Percentiles rank a stretch among this genome's conserved stretches.
Evolutionary conservation across 352 stramenopile species (phyloP).

Genomic region (Globisporangium abappressorium): DNA sequence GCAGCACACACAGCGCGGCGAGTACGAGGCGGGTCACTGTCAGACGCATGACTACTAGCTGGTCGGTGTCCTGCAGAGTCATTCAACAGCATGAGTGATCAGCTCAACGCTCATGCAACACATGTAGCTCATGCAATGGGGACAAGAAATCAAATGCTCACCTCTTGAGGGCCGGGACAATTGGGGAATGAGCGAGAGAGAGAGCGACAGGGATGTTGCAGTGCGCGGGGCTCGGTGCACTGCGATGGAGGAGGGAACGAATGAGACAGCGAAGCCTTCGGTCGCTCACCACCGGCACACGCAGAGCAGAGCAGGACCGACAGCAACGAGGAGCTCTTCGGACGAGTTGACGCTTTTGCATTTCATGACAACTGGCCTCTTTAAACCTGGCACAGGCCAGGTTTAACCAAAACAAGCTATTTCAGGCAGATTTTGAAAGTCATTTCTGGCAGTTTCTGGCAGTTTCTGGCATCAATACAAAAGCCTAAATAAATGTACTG

Average conservation of each 20-base stretch:
- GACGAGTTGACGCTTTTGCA: not conserved
- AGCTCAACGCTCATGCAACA: not conserved
- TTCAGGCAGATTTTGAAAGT: no score
- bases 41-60: not conserved
- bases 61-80: not conserved
- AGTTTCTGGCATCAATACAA: not conserved
- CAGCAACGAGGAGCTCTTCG: not conserved
- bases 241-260: not conserved
- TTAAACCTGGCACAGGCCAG: no score
- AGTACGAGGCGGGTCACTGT: not conserved
- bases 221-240: not conserved
- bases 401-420: no score
- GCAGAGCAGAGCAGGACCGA: not conserved
- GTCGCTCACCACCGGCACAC: not conserved
- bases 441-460: not conserved
- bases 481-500: no score
- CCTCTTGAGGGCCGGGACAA: not conserved
- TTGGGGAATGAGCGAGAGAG: not conserved
- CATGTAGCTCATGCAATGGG: not conserved
- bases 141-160: not conserved
- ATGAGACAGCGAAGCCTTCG: not conserved
- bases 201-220: not conserved
- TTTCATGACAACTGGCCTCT: no score
- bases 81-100: not conserved
- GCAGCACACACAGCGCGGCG: slow-evolving; percentile 4